These are phyloP conservation scores for Aspergillus caelatus DNA, from an alignment of 2,329 filamentous ascomycete genomes.

Conservation along the genomic window DNA sequence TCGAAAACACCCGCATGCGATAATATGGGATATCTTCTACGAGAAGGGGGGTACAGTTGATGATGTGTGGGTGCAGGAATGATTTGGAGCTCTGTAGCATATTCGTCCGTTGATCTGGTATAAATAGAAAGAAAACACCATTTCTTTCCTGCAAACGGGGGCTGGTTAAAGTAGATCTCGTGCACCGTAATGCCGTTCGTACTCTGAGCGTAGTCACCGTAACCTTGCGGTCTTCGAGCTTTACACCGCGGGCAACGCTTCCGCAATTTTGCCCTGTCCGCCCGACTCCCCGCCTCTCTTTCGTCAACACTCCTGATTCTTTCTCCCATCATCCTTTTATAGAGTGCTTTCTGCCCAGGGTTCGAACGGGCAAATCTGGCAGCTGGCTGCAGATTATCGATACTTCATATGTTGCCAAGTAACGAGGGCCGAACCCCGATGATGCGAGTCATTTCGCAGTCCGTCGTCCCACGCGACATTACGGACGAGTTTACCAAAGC, in stretches of 20 bases:
- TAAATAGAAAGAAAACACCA: conserved; percentile 34
- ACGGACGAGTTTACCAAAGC: conserved; percentile 59
- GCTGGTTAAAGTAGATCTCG: conserved; percentile 2
- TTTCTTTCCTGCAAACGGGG: conserved; percentile 17
- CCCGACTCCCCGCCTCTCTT: conserved; percentile 24
- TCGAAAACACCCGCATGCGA: conserved; percentile 21
- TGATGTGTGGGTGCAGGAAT: conserved; percentile 26
- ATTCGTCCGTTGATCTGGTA: conserved; percentile 33
- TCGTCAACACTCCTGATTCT: conserved; percentile 16
- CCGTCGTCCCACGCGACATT: conserved; percentile 53
- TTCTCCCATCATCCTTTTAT: conserved; percentile 8
- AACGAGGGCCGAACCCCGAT: conserved; percentile 34
- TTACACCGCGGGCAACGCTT: conserved; percentile 8
- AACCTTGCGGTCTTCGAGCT: neutral
- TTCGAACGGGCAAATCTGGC: conserved; percentile 21
- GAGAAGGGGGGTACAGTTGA: conserved; percentile 23
- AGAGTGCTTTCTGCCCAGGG: conserved; percentile 6
- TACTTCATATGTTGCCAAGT: conserved; percentile 37
- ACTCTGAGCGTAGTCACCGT: neutral
- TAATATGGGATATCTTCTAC: conserved; percentile 23
- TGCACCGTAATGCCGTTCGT: neutral
- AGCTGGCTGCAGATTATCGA: conserved; percentile 29
- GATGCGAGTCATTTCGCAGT: conserved; percentile 38
- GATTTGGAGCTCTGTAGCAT: conserved; percentile 43
- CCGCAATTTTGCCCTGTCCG: conserved; percentile 27